A percentile compares a stretch with the other conserved stretches of the same genome.
These are phyloP conservation scores for Iris macrosiphon DNA, from an alignment of 106 monocot genomes.

Conservation along the genomic window DNA sequence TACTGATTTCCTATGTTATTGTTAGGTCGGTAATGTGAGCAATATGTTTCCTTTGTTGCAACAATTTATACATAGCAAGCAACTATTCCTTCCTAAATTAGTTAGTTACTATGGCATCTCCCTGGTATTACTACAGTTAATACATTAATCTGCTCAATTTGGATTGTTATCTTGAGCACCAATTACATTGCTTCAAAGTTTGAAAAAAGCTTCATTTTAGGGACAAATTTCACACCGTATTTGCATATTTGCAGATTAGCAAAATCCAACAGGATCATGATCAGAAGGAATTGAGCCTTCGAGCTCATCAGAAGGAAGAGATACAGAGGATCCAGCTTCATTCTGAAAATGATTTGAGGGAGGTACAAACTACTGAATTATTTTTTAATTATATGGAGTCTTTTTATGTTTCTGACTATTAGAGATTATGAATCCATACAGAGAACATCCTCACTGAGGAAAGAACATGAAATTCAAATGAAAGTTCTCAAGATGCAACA, in stretches of 20 bases:
- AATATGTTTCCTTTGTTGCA: too few relatives aligned
- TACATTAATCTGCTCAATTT: conserved; percentile 3
- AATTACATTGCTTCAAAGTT: background rate
- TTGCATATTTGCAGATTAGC: conserved; percentile 48
- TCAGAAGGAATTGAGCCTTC: conserved; percentile 58
- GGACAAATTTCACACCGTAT: background rate
- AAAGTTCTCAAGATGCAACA: conserved; percentile 61
- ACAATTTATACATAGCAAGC: too few relatives aligned
- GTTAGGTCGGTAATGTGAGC: too few relatives aligned
- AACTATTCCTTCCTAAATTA: too few relatives aligned
- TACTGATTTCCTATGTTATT: too few relatives aligned
- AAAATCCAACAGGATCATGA: conserved; percentile 64
- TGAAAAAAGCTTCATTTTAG: background rate
- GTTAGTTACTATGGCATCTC: too few relatives aligned
- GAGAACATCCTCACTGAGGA: conserved; percentile 66
- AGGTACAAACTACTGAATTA: conserved; percentile 32
- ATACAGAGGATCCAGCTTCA: conserved; percentile 59
- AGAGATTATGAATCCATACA: conserved; percentile 13
- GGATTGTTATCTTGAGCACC: background rate
- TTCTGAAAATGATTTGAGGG: conserved; percentile 86
- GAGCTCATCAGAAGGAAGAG: conserved; percentile 65
- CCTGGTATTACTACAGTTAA: too few relatives aligned
- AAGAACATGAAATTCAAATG: conserved; percentile 94
- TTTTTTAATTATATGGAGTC: background rate
- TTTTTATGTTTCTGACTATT: background rate